Evolutionary conservation across 75 land plant genomes (phyloP), one percentile per base, ranked within the genome.

Genomic region (Azolla pinnata): DNA sequence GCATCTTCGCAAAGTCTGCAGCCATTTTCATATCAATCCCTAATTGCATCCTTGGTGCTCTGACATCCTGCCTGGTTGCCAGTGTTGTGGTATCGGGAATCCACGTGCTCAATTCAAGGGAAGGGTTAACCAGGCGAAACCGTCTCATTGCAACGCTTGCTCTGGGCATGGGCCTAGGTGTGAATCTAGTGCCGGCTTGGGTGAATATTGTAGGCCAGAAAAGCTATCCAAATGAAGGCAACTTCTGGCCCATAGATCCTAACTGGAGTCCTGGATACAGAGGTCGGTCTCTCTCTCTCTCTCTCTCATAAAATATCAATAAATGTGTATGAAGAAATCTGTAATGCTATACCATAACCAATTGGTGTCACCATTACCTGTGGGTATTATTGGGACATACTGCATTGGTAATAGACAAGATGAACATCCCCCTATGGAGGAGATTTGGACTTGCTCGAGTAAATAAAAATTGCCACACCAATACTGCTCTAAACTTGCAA

Each of bases 91-190:
- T 67, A 1, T 67, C 70, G 2, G 75, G 75, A 14, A 55, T 73
- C 46, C 65, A 61, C 31, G 70, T 73, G 34, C 51, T 73, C 20
- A 67, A 67, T 31, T 48, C 68, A 5, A 29, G 18, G 27, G 54
- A 66, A 31, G 70, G 75, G 0, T 56, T 72, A n/a, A 72, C 70
- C 14, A 23, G 75, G 20, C 38, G 75, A 47, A 67, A 67, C 29
- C 63, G 69, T 3, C 67, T 72, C 55, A 72, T 72, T 61, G 65
- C 65, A 21, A 72, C 68, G 7, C 38, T 67, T 60, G 63, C 70
- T 23, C 44, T 72, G 18, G 75, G 71, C 3, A 49, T 73, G 7
- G 75, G 75, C n/a, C 58, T 73, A 34, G 75, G 75, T 5, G 75
- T 73, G 54, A 73, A 49, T 27, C 35, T 73, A 27, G 56, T 67